These are phyloP conservation scores for Auxenochlorella pyrenoidosa DNA, from an alignment of 139 green algal species.

Conservation along the genomic window DNA sequence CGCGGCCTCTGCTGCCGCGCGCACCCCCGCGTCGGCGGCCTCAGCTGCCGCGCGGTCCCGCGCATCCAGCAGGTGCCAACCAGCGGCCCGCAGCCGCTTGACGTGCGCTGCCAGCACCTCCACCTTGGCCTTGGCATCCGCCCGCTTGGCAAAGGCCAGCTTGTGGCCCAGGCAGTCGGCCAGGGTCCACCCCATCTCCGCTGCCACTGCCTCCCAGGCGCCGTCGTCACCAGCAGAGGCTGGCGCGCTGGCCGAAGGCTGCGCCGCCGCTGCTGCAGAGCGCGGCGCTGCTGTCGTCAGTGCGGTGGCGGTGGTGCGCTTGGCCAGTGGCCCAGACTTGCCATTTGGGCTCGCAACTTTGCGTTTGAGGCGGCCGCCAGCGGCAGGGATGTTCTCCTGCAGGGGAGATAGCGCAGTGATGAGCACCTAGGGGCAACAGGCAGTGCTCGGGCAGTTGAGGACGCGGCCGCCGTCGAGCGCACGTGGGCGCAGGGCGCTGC, in stretches of 20 bases:
- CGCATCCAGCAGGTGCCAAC: constrained; percentile 52
- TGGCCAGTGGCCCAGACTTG: constrained; percentile 19
- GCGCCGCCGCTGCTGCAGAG: neutral
- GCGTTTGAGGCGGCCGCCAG: neutral
- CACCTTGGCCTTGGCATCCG: constrained; percentile 51
- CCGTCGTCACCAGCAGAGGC: constrained; percentile 7
- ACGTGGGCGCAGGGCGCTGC: neutral
- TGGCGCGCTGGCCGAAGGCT: neutral
- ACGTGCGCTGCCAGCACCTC: constrained; percentile 55
- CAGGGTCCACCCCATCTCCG: constrained; percentile 43
- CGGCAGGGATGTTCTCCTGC: constrained; percentile 23
- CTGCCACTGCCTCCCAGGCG: constrained; percentile 43
- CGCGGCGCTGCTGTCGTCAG: neutral
- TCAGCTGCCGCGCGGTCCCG: constrained; percentile 22
- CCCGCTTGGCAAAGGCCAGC: constrained; percentile 56
- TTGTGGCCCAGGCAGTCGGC: constrained; percentile 59
- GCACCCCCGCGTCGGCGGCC: constrained; percentile 1
- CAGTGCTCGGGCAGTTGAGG: neutral
- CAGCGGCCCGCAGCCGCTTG: constrained; percentile 52
- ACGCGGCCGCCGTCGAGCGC: neutral
- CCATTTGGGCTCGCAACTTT: constrained; percentile 11
- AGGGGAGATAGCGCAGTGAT: too few species aligned
- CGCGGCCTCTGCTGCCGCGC: constrained; percentile 35
- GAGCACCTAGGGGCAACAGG: neutral
- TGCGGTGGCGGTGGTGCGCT: neutral